These are phyloP conservation scores for Tolypocladium tundrense DNA, from an alignment of 2,329 filamentous ascomycete genomes.

Conservation along the genomic window DNA sequence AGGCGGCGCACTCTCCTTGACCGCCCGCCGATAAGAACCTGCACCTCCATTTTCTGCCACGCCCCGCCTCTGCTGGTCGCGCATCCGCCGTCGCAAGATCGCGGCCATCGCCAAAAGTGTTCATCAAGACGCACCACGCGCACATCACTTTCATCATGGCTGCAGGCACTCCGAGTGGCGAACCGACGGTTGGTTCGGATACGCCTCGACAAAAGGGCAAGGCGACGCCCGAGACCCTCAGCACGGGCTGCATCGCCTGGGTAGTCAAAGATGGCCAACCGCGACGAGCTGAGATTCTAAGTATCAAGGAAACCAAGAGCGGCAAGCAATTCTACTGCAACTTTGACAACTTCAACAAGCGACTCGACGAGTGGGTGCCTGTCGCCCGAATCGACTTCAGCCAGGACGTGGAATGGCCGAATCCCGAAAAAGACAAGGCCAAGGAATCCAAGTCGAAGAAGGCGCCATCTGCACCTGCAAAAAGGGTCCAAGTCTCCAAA, in stretches of 20 bases:
- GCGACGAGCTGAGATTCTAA: constrained; percentile 92
- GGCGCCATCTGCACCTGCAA: constrained; percentile 41
- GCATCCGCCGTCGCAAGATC: neutral
- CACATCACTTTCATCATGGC: constrained; percentile 37
- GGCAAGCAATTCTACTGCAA: constrained; percentile 90
- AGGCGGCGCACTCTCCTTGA: neutral
- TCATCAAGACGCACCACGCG: constrained; percentile 13
- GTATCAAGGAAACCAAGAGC: constrained; percentile 82
- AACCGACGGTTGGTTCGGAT: constrained; percentile 46
- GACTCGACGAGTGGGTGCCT: constrained; percentile 75
- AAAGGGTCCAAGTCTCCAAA: constrained; percentile 48
- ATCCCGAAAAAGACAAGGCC: constrained; percentile 71
- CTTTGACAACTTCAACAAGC: constrained; percentile 97
- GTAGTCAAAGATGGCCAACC: constrained; percentile 66
- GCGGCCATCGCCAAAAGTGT: constrained; percentile 1
- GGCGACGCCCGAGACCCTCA: constrained; percentile 74
- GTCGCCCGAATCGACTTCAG: constrained; percentile 73
- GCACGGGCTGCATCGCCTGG: constrained; percentile 49
- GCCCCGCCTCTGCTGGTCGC: neutral
- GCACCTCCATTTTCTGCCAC: neutral
- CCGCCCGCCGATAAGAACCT: neutral
- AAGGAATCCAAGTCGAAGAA: constrained; percentile 73
- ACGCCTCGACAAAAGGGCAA: constrained; percentile 60
- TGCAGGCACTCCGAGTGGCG: constrained; percentile 35
- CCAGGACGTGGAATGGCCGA: constrained; percentile 93